These are phyloP conservation scores for Mrakia frigida DNA, from an alignment of 768 basidiomycete genomes.

Conservation along the genomic window DNA sequence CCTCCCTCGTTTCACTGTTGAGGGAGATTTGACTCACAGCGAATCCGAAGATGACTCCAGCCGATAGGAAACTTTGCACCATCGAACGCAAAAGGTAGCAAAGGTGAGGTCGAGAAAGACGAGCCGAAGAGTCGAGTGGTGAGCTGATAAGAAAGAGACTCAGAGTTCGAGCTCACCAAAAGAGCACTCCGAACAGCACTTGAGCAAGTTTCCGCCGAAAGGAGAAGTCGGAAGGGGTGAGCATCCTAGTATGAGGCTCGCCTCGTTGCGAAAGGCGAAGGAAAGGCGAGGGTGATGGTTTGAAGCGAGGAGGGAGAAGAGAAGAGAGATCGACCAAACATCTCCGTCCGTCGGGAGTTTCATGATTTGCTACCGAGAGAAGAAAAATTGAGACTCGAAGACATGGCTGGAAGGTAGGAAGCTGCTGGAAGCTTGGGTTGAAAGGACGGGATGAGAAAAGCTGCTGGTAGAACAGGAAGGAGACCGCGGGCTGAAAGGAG, in stretches of 20 bases:
- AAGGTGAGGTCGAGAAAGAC: neutral
- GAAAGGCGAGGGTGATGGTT: too few relatives aligned
- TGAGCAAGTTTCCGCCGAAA: conserved; percentile 24
- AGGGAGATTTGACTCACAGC: conserved; percentile 30
- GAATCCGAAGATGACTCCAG: conserved; percentile 44
- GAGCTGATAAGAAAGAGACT: neutral
- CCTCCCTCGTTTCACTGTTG: neutral
- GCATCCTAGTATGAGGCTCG: neutral
- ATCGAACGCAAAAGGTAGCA: neutral
- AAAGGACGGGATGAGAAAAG: too few relatives aligned
- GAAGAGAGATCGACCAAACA: too few relatives aligned
- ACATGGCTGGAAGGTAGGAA: too few relatives aligned
- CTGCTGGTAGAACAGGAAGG: too few relatives aligned
- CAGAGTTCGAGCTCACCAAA: conserved; percentile 28
- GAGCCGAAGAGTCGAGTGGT: neutral
- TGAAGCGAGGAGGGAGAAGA: too few relatives aligned
- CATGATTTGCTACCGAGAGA: too few relatives aligned
- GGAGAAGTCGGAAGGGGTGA: neutral
- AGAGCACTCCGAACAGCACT: conserved; percentile 29
- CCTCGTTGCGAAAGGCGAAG: too few relatives aligned
- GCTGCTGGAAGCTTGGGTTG: too few relatives aligned
- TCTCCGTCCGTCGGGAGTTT: too few relatives aligned
- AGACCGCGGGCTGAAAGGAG: too few relatives aligned
- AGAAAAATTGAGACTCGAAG: too few relatives aligned
- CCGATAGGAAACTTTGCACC: conserved; percentile 34